phyloP scores from a whole-genome alignment of 176 grass and related monocot species.

The Phragmites australis region DNA sequence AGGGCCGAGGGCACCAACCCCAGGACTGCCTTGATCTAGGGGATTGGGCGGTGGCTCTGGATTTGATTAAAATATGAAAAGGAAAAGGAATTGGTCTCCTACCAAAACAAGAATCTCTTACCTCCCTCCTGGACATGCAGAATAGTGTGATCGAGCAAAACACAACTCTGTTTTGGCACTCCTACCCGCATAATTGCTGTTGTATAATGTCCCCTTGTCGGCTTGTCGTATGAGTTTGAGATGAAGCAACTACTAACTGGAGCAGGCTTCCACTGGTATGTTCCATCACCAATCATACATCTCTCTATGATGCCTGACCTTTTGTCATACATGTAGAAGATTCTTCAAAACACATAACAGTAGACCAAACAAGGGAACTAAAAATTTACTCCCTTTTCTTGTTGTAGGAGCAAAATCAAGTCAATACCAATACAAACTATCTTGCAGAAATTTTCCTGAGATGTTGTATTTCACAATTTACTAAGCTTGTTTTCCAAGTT shows the following conservation, averaged over 20 bases:
- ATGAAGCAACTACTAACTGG: slow-evolving; percentile 29
- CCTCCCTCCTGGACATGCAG: background rate
- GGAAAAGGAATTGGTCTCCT: background rate
- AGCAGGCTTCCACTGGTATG: slow-evolving; percentile 21
- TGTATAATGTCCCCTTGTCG: background rate
- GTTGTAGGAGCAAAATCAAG: background rate
- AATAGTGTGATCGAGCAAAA: background rate
- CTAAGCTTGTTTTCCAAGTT: too few relatives aligned
- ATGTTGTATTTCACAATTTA: background rate
- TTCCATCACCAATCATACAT: slow-evolving; percentile 31
- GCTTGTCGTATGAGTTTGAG: background rate
- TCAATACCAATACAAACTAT: background rate
- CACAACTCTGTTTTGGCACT: background rate
- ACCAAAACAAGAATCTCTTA: slow-evolving; percentile 1
- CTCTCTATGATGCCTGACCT: slow-evolving; percentile 10
- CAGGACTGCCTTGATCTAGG: too few relatives aligned
- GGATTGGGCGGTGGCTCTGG: too few relatives aligned
- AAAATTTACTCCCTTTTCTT: background rate
- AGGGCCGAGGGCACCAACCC: too few relatives aligned
- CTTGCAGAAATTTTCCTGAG: background rate
- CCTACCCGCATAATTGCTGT: slow-evolving; percentile 30
- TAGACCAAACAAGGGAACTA: background rate
- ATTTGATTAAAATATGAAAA: slow-evolving; percentile 17
- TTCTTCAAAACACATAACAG: background rate
- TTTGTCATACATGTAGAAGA: background rate